Conservation (phyloP, 257 asterid species). For the Cynanchum wilfordii region DNA sequence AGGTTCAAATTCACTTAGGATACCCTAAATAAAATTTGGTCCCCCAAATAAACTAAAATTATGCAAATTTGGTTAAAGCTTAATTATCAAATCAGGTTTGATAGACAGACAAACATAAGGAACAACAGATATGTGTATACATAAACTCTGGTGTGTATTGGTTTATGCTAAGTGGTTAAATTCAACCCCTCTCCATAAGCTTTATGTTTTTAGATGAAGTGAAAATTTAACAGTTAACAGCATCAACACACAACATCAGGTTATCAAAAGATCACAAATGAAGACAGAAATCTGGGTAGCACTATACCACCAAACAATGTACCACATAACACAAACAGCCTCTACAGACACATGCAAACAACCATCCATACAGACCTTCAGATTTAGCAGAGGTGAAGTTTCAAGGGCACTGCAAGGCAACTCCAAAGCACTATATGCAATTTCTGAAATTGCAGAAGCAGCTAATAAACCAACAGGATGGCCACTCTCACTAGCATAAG, state of each 20-base stretch:
- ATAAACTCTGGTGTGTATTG: not conserved
- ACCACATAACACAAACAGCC: not conserved
- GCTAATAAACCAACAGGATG: slow-evolving; percentile 94
- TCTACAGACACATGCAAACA: not conserved
- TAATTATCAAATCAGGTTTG: not conserved
- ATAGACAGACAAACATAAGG: not conserved
- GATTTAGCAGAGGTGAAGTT: slow-evolving; percentile 73
- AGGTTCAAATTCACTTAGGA: not conserved
- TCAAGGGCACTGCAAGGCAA: slow-evolving; percentile 86
- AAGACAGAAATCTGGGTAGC: not conserved
- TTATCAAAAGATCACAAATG: not conserved
- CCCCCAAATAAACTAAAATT: too few species aligned
- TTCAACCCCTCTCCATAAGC: too few species aligned
- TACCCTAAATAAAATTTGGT: not conserved
- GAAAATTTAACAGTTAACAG: not conserved
- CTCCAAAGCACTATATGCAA: slow-evolving; percentile 95
- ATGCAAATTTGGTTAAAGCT: not conserved
- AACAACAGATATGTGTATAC: not conserved
- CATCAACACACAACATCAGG: not conserved
- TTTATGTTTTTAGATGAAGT: too few species aligned
- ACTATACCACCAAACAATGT: not conserved
- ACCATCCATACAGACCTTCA: slow-evolving; percentile 54
- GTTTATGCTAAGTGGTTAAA: too few species aligned
- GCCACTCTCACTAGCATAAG: slow-evolving; percentile 38
- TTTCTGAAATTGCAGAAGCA: slow-evolving; percentile 92